Evolutionary conservation across 225 moss, liverwort and hornwort species (phyloP), one percentile per base, ranked within the genome.

Genomic region (Pleurozium schreberi): DNA sequence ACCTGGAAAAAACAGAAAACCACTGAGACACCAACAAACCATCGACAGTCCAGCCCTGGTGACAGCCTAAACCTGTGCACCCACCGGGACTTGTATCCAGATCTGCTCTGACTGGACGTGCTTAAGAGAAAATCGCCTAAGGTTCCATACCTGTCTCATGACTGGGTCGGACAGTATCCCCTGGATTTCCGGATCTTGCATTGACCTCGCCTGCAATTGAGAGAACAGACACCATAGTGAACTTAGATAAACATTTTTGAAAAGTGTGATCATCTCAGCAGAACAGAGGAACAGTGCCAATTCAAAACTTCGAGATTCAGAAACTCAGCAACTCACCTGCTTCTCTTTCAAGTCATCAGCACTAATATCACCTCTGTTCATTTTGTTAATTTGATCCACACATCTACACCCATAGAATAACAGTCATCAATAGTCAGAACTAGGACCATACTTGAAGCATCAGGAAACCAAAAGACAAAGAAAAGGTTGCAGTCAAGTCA

Each of bases 171-270:
- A 96, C 65, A 98, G 89, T 64, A 98, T 98, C 78, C 93, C 93
- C 88, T 98, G 98, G 80, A 98, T 97, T 84, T 98, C 98, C 20
- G 98, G 98, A 58, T 98, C 98, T 93, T 98, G 98, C 98, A 98
- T 96, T 47, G 96, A 94, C 90, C 95, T 98, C 36, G 96, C 97
- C 98, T 98, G 92, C 34, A 53, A 13, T 47, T 31, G 59, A 45
- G 23, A 50, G 27, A 86, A 87, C 66, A 38, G 60, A 61, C 60
- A 43, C 9, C 11, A 7, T 52, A 38, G 30, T 69, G 18, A 83
- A 49, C 40, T 68, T 53, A 64, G 26, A 83, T 58, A 7, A 52
- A 40, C 49, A 84, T 27, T 33, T 62, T 70, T 40, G 53, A 31
- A n/a, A 11, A 57, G 31, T 14, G 53, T 36, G 30, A 36, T 86